Conservation (phyloP, 176 grass and related monocot genomes). For the Eleusine indica region DNA sequence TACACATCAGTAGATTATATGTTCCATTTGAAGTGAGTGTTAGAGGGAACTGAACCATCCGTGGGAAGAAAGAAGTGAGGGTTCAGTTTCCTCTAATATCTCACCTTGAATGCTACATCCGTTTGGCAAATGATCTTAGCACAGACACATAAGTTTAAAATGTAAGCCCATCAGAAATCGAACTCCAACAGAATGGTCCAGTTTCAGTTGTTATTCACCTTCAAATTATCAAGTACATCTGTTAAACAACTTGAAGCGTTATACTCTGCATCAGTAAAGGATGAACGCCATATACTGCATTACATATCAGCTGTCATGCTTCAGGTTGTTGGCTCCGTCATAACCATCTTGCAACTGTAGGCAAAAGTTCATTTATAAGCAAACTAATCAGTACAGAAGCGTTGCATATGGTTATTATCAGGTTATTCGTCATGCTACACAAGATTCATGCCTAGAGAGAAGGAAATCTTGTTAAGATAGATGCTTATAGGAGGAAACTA, state of each 20-base stretch:
- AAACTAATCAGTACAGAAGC: too few relatives aligned
- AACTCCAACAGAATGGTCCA: not conserved
- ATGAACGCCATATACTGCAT: not conserved
- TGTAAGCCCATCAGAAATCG: constrained; percentile 10
- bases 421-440: too few relatives aligned
- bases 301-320: not conserved
- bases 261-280: too few relatives aligned
- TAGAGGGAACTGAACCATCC: constrained; percentile 46
- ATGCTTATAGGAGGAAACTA: too few relatives aligned
- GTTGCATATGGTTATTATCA: too few relatives aligned
- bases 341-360: too few relatives aligned
- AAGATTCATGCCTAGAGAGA: too few relatives aligned
- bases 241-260: not conserved
- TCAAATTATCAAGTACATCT: too few relatives aligned
- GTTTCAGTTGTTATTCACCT: not conserved
- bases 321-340: not conserved
- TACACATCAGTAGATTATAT: not conserved
- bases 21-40: constrained; percentile 40
- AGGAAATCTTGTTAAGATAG: too few relatives aligned
- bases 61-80: not conserved
- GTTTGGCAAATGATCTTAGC: not conserved
- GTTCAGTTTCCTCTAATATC: constrained; percentile 60
- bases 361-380: too few relatives aligned
- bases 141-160: not conserved
- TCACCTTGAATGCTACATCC: constrained; percentile 37